Evolutionary conservation across 768 basidiomycete species (phyloP), one percentile per base, ranked within the genome.

Genomic region (Collybia sp.): DNA sequence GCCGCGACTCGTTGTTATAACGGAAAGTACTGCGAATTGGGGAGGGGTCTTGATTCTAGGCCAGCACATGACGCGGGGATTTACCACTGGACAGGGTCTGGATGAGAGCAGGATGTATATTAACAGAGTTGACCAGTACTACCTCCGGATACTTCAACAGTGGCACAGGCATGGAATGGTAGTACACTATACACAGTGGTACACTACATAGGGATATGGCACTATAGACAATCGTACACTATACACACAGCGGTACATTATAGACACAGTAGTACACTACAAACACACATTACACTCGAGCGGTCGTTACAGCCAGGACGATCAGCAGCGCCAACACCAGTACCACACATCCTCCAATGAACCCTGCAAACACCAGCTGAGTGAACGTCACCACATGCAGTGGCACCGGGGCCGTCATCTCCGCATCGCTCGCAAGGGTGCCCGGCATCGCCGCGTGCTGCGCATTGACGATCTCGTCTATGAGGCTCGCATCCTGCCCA

Each of bases 401-500:
- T 15, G 48, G 48, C 18, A n/a, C n/a, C n/a, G n/a, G n/a, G n/a
- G 53, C 49, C 34, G 44, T 30, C 16, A 40, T 4, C 33, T 43
- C 51, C 13, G 31, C 30, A 20, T 52, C 46, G 25, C 25, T 25
- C 42, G 41, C 53, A 41, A 58, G 44, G 3, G 32, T 16, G 6
- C 59, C 58, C 9, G 59, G 58, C 51, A 58, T 50, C 41, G 44
- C 43, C 40, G 45, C 40, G 18, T 63, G 59, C 19, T 60, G 52
- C 33, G 56, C 31, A 33, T 57, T 58, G 2, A 62, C 35, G 34
- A 66, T 20, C 17, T 63, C 53, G 34, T 58, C 43, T 31, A 70
- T 68, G 18, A 55, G 53, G 6, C 43, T 48, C 25, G 48, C 48
- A 44, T 62, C 56, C 45, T 54, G 53, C 12, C 66, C 65, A 45